These are phyloP conservation scores for Aspergillus thermomutatus DNA, from an alignment of 2,329 filamentous ascomycete genomes.

Conservation along the genomic window DNA sequence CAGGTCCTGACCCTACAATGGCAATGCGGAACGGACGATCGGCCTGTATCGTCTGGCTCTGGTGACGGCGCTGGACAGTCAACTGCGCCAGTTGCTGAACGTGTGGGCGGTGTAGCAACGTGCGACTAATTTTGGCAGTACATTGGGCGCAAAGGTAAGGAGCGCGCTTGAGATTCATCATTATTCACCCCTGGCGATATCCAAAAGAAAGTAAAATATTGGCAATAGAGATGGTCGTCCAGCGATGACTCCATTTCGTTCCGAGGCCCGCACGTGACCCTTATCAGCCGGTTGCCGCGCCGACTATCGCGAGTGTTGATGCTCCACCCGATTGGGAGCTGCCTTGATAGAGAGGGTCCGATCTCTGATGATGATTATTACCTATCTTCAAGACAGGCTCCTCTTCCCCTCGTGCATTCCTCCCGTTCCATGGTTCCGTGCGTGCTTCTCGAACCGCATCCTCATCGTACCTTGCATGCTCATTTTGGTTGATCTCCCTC, in stretches of 20 bases:
- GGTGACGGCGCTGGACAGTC: slow-evolving; percentile 21
- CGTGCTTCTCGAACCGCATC: slow-evolving; percentile 1
- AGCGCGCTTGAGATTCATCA: slow-evolving; percentile 25
- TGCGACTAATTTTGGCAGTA: slow-evolving; percentile 17
- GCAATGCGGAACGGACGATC: slow-evolving; percentile 70
- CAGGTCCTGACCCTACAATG: slow-evolving; percentile 87
- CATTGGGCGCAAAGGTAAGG: slow-evolving; percentile 30
- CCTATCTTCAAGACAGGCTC: slow-evolving; percentile 5
- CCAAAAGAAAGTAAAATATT: background rate
- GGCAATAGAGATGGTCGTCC: background rate
- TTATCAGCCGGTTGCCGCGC: slow-evolving; percentile 16
- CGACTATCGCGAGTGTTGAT: slow-evolving; percentile 18
- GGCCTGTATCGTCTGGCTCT: slow-evolving; percentile 28
- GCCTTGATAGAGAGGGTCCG: slow-evolving; percentile 4
- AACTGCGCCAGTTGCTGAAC: slow-evolving; percentile 5
- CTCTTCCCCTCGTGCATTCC: background rate
- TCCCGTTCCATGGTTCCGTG: slow-evolving; percentile 6
- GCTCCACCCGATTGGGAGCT: slow-evolving; percentile 3
- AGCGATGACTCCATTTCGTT: background rate
- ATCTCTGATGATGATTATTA: slow-evolving; percentile 4
- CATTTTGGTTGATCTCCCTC: slow-evolving; percentile 14
- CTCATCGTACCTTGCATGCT: slow-evolving; percentile 3
- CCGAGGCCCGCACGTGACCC: slow-evolving; percentile 11
- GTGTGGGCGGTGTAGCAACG: slow-evolving; percentile 4
- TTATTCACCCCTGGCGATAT: slow-evolving; percentile 4